Conservation (phyloP, 139 green algal species). For the Haematococcus sp. region DNA sequence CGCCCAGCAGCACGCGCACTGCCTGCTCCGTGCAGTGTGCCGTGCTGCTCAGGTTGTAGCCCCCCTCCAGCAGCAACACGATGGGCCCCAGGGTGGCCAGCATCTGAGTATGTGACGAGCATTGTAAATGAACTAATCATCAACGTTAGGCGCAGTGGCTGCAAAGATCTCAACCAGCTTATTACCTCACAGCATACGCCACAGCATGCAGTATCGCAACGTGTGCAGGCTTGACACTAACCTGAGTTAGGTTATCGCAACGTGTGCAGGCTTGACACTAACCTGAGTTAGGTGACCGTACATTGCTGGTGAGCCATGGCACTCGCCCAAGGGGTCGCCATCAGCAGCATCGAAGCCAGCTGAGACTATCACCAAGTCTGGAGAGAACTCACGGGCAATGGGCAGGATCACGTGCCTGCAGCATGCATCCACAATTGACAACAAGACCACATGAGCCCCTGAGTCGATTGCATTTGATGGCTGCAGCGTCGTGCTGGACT, state of each 20-base stretch:
- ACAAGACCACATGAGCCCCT: too few species aligned
- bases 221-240: too few species aligned
- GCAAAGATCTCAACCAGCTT: conserved; percentile 23
- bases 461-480: too few species aligned
- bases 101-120: conserved; percentile 35
- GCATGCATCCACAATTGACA: too few species aligned
- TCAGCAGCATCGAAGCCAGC: conserved; percentile 77
- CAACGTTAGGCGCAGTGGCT: too few species aligned
- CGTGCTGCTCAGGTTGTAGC: conserved; percentile 73
- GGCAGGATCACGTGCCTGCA: conserved; percentile 49
- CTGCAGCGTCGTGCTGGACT: too few species aligned
- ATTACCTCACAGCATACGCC: too few species aligned
- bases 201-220: too few species aligned
- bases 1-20: conserved; percentile 70
- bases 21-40: conserved; percentile 60
- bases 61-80: conserved; percentile 73
- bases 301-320: conserved; percentile 55
- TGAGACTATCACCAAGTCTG: conserved; percentile 67
- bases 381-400: conserved; percentile 65
- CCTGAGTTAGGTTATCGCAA: conserved; percentile 25
- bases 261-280: too few species aligned
- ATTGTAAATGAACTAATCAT: too few species aligned
- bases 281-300: conserved; percentile 59
- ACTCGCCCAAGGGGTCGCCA: conserved; percentile 66
- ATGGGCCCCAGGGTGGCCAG: conserved; percentile 52